phyloP scores from a whole-genome alignment of 2,329 filamentous ascomycete genomes.

The Exophiala phaeomuriformis region DNA sequence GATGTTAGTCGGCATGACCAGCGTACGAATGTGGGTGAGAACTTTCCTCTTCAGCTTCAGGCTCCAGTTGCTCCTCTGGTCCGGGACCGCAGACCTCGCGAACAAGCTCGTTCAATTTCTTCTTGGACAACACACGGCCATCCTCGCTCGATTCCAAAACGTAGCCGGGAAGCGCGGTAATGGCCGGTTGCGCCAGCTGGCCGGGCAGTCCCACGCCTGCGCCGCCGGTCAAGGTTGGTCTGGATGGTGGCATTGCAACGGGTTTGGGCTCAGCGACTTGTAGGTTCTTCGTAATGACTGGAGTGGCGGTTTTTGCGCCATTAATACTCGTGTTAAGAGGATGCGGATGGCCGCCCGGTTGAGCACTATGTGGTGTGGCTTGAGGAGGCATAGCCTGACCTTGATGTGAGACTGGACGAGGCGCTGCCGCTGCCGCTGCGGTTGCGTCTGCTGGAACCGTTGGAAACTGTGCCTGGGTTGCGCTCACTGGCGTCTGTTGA shows the following conservation, averaged over 20 bases:
- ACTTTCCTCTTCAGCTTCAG: conserved; percentile 89
- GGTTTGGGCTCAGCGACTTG: conserved; percentile 65
- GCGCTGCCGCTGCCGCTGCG: conserved; percentile 11
- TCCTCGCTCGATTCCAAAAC: conserved; percentile 78
- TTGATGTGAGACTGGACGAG: conserved; percentile 20
- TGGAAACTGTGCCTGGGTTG: conserved; percentile 32
- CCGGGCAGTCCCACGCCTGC: conserved; percentile 67
- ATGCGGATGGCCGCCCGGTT: conserved; percentile 34
- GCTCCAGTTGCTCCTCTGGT: conserved; percentile 67
- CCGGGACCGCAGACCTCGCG: conserved; percentile 78
- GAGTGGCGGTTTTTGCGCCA: conserved; percentile 51
- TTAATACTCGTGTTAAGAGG: conserved; percentile 38
- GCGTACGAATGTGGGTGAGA: conserved; percentile 1
- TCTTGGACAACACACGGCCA: conserved; percentile 91
- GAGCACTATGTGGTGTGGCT: conserved; percentile 27
- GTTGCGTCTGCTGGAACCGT: conserved; percentile 6
- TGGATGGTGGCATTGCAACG: conserved; percentile 61
- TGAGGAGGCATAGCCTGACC: conserved; percentile 32
- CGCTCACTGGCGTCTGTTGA: conserved; percentile 41
- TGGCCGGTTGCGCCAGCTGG: conserved; percentile 78
- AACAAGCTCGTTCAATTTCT: conserved; percentile 92
- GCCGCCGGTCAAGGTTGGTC: conserved; percentile 79
- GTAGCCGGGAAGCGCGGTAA: conserved; percentile 73
- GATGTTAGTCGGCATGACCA: conserved; percentile 3
- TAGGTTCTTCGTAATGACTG: conserved; percentile 76